Evolutionary conservation across 2,329 filamentous ascomycete genomes (phyloP).

Genomic region (Monilinia vaccinii-corymbosi): DNA sequence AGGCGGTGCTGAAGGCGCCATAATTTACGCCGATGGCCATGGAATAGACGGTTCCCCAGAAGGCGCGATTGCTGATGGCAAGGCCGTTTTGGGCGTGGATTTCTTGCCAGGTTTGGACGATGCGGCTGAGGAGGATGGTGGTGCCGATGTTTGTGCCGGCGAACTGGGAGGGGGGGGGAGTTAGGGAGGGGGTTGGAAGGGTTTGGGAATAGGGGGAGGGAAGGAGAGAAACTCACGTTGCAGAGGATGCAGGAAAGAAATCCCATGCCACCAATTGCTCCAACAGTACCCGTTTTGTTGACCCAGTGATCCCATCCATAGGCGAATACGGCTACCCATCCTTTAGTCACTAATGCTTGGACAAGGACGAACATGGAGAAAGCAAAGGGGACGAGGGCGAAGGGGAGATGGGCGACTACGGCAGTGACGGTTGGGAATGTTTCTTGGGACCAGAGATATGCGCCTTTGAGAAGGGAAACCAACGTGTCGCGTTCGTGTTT

Average conservation of each 20-base stretch:
- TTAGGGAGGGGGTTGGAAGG: conserved; percentile 10
- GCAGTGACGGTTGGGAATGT: conserved; percentile 63
- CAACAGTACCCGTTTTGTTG: conserved; percentile 56
- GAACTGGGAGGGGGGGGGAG: conserved; percentile 41
- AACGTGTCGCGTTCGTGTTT: conserved; percentile 37
- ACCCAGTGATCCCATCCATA: conserved; percentile 69
- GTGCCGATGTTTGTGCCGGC: conserved; percentile 71
- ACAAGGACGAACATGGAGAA: conserved; percentile 69
- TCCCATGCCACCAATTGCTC: conserved; percentile 62
- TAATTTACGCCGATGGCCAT: conserved; percentile 71
- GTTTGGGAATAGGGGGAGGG: neutral
- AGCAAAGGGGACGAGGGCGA: conserved; percentile 60
- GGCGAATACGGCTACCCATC: conserved; percentile 66
- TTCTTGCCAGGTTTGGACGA: conserved; percentile 58
- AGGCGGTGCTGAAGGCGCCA: conserved; percentile 63
- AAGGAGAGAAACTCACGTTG: conserved; percentile 46
- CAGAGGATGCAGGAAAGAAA: conserved; percentile 63
- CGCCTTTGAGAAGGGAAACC: conserved; percentile 37
- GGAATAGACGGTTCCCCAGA: conserved; percentile 66
- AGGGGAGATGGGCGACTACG: conserved; percentile 56
- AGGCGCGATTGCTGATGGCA: conserved; percentile 53
- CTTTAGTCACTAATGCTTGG: conserved; percentile 62
- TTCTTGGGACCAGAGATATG: conserved; percentile 52
- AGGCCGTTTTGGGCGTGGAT: conserved; percentile 42
- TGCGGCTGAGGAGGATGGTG: conserved; percentile 61